Percentiles rank a stretch among this genome's conserved stretches.
Conservation (phyloP, 768 basidiomycete genomes). For the Boletus pseudo-olivaceus region DNA sequence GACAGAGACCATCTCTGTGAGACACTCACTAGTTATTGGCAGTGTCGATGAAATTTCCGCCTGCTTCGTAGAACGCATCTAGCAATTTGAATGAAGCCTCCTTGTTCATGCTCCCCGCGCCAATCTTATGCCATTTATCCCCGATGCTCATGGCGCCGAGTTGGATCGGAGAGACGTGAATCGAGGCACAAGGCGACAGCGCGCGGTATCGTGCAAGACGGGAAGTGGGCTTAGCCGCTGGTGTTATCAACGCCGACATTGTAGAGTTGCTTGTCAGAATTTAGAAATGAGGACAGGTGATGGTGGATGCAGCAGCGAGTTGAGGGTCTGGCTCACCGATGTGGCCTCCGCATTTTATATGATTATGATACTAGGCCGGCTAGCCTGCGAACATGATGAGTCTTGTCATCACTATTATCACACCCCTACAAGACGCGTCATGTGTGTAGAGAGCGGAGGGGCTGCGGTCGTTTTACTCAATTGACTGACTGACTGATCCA, state of each 20-base stretch:
- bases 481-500: too few relatives aligned
- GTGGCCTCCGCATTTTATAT: not conserved
- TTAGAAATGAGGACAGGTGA: not conserved
- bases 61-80: constrained; percentile 42
- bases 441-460: not conserved
- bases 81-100: constrained; percentile 42
- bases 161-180: constrained; percentile 47
- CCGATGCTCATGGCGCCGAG: constrained; percentile 49
- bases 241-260: not conserved
- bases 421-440: not conserved
- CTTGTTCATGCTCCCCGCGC: constrained; percentile 45
- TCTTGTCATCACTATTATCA: not conserved
- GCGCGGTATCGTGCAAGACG: constrained; percentile 38
- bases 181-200: constrained; percentile 39
- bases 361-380: not conserved
- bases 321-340: not conserved
- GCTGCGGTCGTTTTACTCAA: too few relatives aligned
- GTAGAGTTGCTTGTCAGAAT: not conserved
- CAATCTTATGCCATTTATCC: constrained; percentile 36
- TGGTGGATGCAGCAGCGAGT: not conserved
- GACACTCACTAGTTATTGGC: constrained; percentile 41
- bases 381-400: not conserved
- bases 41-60: constrained; percentile 50
- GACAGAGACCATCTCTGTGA: not conserved
- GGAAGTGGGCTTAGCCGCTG: constrained; percentile 28